These are phyloP conservation scores for Themeda triandra DNA, from an alignment of 176 grass and related monocot genomes.

Conservation along the genomic window DNA sequence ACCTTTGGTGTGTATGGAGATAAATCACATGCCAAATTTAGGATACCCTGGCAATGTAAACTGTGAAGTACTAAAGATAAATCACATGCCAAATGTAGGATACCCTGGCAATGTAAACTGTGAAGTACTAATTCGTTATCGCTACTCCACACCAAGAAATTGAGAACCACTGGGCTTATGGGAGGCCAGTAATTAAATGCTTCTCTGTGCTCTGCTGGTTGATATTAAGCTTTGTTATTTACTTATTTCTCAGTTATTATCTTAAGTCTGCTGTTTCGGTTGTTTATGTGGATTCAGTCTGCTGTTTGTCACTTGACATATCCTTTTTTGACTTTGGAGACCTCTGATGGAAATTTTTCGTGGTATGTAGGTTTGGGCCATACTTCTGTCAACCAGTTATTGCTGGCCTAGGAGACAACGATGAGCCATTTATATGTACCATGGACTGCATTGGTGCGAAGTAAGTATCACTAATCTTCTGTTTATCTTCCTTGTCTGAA, in stretches of 20 bases:
- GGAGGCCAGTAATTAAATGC: not conserved
- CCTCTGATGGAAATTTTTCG: conserved; percentile 2
- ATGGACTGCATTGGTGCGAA: conserved; percentile 99
- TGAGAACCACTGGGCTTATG: not conserved
- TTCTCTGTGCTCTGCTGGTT: not conserved
- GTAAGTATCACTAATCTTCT: conserved; percentile 43
- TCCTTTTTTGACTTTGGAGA: not conserved
- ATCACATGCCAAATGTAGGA: not conserved
- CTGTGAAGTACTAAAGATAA: not conserved
- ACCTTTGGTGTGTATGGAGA: not conserved
- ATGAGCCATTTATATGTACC: conserved; percentile 96
- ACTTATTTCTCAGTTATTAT: not conserved
- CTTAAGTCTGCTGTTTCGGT: not conserved
- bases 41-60: not conserved
- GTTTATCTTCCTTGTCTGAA: not conserved
- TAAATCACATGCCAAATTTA: not conserved
- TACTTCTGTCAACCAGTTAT: conserved; percentile 95
- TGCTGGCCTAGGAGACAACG: conserved; percentile 81
- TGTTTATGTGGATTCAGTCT: not conserved
- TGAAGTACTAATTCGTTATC: not conserved
- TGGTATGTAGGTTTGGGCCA: conserved; percentile 75
- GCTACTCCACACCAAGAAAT: not conserved
- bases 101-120: not conserved
- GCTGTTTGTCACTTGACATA: not conserved
- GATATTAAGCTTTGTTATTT: not conserved